Evolutionary conservation across 139 green algal genomes (phyloP), one percentile per base, ranked within the genome.

Genomic region (Chlorokybus atmophyticus): DNA sequence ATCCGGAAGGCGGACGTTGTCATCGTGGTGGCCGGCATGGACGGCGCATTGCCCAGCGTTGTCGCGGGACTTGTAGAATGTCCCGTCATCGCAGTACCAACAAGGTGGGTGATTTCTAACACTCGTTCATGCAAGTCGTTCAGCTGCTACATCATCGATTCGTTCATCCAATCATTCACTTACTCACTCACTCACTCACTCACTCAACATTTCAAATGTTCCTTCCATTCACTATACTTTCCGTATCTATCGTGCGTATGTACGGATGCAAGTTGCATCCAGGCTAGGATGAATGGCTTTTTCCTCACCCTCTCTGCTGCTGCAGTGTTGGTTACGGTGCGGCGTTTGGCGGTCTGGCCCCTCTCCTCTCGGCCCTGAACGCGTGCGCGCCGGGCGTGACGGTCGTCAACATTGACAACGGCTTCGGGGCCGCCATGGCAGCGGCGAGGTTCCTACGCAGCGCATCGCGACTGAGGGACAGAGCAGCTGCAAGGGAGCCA

Each of bases 391-490:
- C 76, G 0, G 81, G 84, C 7, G 73, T 93, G 19, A 70, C 69
- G 2, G 79, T 90, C 2, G 79, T 85, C 8, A 85, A 86, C 60
- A 86, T 90, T 29, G 84, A 90, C 64, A 79, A 73, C 32, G 79
- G 75, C n/a, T 67, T 62, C 29, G 60, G 60, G 19, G 60, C 50
- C 14, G 60, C 60, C 32, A 61, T 61, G 57, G 50, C 32, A 4
- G 60, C 60, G 27, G 59, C 50, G 3, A 28, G 59, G 14, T 57
- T 62, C 10, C 55, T 62, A 6, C 5, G 7, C 29, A 25, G 39
- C 19, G 19, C 39, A 47, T n/a, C 39, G 39, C 19, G 39, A 47
- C n/a, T n/a, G n/a, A n/a, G n/a, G n/a, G n/a, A n/a, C n/a, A n/a
- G n/a, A n/a, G n/a, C n/a, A n/a, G n/a, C n/a, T n/a, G n/a, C n/a